phyloP scores from a whole-genome alignment of 208 protist genomes.

The Leishmania braziliensis region DNA sequence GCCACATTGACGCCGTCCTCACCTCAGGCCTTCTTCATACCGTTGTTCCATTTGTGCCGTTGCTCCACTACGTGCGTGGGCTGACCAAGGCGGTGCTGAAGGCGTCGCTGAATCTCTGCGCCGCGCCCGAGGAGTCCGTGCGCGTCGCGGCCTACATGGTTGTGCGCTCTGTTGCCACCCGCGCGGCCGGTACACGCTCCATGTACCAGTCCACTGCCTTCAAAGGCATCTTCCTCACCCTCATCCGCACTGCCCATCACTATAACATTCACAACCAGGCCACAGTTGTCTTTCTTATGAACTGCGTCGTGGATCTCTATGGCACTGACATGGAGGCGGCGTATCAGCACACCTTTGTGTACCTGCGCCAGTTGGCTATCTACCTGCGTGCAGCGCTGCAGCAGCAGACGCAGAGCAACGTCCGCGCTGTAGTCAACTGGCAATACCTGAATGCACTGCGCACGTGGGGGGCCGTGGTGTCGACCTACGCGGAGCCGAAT shows the following conservation, averaged over 20 bases:
- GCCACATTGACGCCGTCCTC: constrained; percentile 63
- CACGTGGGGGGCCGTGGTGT: constrained; percentile 93
- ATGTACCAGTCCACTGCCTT: constrained; percentile 92
- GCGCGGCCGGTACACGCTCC: constrained; percentile 83
- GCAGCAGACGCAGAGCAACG: constrained; percentile 89
- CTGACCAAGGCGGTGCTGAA: constrained; percentile 81
- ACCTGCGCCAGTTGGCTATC: constrained; percentile 97
- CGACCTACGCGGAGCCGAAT: constrained; percentile 76
- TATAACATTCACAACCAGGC: constrained; percentile 81
- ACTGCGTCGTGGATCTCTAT: constrained; percentile 96
- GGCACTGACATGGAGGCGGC: constrained; percentile 91
- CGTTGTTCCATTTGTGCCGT: constrained; percentile 80
- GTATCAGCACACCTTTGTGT: constrained; percentile 97
- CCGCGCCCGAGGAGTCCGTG: constrained; percentile 75
- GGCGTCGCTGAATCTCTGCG: constrained; percentile 70
- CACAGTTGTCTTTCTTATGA: constrained; percentile 92
- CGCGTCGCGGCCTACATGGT: constrained; percentile 87
- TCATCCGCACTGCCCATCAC: constrained; percentile 83
- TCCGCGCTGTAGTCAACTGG: constrained; percentile 97
- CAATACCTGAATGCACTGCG: constrained; percentile 95
- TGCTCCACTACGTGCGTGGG: constrained; percentile 90
- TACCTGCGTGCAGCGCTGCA: constrained; percentile 95
- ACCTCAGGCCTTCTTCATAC: constrained; percentile 72
- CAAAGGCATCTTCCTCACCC: constrained; percentile 94
- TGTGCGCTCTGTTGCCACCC: constrained; percentile 86